Evolutionary conservation across 306 rosid species (phyloP).

Genomic region (Malus sylvestris): DNA sequence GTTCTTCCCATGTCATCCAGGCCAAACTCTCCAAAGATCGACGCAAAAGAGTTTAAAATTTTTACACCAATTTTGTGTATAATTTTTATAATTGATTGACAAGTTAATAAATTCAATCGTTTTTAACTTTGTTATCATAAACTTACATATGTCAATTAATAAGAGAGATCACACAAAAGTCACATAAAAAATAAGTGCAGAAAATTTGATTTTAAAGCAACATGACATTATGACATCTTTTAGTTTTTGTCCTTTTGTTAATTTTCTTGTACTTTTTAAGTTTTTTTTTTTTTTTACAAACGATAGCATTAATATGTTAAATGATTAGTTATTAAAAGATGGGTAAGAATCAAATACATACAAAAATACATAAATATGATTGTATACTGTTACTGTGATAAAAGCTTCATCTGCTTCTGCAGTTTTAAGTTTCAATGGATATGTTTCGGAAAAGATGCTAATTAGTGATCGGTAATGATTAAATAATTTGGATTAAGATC

Average conservation of each 20-base stretch:
- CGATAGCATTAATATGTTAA: fast-evolving
- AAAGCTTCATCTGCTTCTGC: neutral
- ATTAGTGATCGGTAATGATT: neutral
- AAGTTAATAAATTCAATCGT: no score
- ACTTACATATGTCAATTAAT: no score
- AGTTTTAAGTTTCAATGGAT: neutral
- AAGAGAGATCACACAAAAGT: fast-evolving
- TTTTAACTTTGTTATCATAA: no score
- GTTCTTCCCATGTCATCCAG: neutral
- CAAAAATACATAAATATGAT: no score
- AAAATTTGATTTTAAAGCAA: no score
- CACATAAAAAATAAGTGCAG: fast-evolving
- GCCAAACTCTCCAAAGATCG: neutral
- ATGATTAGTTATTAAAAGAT: no score
- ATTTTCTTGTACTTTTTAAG: neutral
- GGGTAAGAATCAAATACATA: fast-evolving
- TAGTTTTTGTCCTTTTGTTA: neutral
- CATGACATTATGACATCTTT: neutral
- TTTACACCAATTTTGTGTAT: no score
- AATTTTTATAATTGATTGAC: no score
- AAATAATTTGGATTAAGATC: neutral
- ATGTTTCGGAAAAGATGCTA: neutral
- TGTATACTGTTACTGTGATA: no score
- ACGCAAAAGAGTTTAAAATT: no score
- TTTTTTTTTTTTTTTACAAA: no score